A percentile compares a stretch with the other conserved stretches of the same genome.
Conservation (phyloP, 169 alveolate species). For the Theileria parva region DNA sequence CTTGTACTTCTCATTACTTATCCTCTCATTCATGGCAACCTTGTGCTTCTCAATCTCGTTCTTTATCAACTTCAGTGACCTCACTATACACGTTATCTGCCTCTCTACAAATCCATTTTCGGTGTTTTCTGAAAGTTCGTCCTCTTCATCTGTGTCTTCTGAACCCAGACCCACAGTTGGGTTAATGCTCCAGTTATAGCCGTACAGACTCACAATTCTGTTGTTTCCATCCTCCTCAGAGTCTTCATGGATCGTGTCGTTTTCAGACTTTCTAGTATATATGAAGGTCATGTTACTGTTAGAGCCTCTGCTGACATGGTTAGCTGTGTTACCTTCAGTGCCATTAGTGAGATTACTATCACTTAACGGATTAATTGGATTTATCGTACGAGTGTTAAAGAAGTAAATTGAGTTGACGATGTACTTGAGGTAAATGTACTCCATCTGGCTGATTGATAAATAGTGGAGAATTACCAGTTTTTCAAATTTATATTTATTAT, state of each 20-base stretch:
- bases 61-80: slow-evolving; percentile 4
- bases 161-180: slow-evolving; percentile 23
- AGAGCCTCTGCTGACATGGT: background rate
- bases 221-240: background rate
- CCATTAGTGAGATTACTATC: background rate
- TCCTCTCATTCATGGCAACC: background rate
- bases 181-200: slow-evolving; percentile 33
- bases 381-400: background rate
- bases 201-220: slow-evolving; percentile 4
- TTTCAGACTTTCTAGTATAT: background rate
- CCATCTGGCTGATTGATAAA: slow-evolving; percentile 22
- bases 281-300: background rate
- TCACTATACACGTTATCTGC: slow-evolving; percentile 1
- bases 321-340: background rate
- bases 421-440: slow-evolving; percentile 43
- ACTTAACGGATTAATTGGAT: background rate
- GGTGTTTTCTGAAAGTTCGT: background rate
- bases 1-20: background rate
- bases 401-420: slow-evolving; percentile 28
- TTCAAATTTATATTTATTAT: background rate
- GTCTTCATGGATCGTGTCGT: background rate
- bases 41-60: background rate
- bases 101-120: background rate
- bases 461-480: slow-evolving; percentile 29
- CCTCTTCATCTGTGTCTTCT: slow-evolving; percentile 7